Conservation (phyloP, 2,329 filamentous ascomycete species). For the Nakataea oryzae region DNA sequence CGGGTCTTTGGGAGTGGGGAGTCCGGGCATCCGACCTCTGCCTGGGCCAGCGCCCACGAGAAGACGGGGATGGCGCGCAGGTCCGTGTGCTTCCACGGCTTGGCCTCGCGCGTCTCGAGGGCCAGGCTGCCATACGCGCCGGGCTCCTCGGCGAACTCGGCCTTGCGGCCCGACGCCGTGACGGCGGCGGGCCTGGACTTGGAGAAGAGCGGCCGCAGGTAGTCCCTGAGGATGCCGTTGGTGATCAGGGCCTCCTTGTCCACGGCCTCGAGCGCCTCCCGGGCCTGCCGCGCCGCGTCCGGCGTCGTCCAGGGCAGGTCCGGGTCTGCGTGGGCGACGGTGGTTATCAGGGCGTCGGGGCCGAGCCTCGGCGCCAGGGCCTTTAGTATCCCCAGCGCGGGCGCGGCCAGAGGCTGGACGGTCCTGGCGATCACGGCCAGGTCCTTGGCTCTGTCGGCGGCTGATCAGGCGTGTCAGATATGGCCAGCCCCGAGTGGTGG, state of each 20-base stretch:
- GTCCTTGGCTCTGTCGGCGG: not conserved
- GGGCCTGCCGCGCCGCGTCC: conserved; percentile 18
- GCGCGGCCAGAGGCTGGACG: conserved; percentile 7
- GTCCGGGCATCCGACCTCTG: conserved; percentile 26
- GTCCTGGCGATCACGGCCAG: not conserved
- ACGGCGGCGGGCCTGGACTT: conserved; percentile 40
- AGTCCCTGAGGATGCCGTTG: conserved; percentile 47
- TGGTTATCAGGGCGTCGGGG: conserved; percentile 17
- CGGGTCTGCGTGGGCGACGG: conserved; percentile 21
- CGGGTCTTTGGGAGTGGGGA: not conserved
- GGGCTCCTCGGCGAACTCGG: conserved; percentile 28
- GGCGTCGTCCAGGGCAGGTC: conserved; percentile 17
- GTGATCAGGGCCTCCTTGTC: conserved; percentile 30
- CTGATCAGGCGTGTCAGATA: not conserved
- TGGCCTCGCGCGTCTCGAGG: conserved; percentile 29
- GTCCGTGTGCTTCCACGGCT: conserved; percentile 51
- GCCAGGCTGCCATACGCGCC: conserved; percentile 21
- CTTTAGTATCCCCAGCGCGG: conserved; percentile 9
- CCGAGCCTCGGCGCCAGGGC: conserved; percentile 7
- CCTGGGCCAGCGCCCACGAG: conserved; percentile 45
- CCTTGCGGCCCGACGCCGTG: conserved; percentile 46
- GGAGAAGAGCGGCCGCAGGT: conserved; percentile 59
- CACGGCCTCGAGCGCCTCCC: conserved; percentile 16
- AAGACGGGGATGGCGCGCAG: conserved; percentile 44
- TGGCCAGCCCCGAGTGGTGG: not conserved